phyloP scores from a whole-genome alignment of 2,329 filamentous ascomycete genomes.

The Neofusicoccum parvum region DNA sequence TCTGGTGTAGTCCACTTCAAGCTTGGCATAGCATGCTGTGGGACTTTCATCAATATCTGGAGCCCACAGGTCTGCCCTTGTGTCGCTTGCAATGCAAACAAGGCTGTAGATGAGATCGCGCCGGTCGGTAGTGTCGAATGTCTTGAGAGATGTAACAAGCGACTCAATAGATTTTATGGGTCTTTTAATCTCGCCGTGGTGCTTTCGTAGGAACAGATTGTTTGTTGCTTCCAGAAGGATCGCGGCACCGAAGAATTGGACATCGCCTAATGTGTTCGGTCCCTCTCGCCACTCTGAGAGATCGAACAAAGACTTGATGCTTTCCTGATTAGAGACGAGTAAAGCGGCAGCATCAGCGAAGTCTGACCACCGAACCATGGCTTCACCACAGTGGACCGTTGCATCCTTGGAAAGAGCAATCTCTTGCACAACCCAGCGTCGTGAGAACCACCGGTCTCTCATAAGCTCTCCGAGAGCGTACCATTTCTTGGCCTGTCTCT shows the following conservation, averaged over 20 bases:
- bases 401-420: slow-evolving; percentile 40
- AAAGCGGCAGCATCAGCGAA: slow-evolving; percentile 44
- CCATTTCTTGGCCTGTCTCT: slow-evolving; percentile 30
- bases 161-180: too few relatives aligned
- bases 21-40: too few relatives aligned
- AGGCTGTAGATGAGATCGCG: too few relatives aligned
- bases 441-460: slow-evolving; percentile 42
- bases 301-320: slow-evolving; percentile 40
- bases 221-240: slow-evolving; percentile 39
- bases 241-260: slow-evolving; percentile 40
- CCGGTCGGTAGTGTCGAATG: too few relatives aligned
- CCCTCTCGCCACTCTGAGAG: slow-evolving; percentile 27
- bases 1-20: slow-evolving; percentile 35
- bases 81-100: too few relatives aligned
- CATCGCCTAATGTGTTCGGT: slow-evolving; percentile 38
- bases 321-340: slow-evolving; percentile 43
- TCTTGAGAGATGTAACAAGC: too few relatives aligned
- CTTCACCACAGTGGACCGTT: slow-evolving; percentile 41
- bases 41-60: too few relatives aligned
- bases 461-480: slow-evolving; percentile 39
- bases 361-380: slow-evolving; percentile 39
- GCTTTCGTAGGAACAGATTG: slow-evolving; percentile 31
- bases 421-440: slow-evolving; percentile 50
- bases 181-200: slow-evolving; percentile 24
- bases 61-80: too few relatives aligned